Evolutionary conservation across 192 early-diverging fungal genomes (phyloP).

Genomic region (Coemansia sp.): DNA sequence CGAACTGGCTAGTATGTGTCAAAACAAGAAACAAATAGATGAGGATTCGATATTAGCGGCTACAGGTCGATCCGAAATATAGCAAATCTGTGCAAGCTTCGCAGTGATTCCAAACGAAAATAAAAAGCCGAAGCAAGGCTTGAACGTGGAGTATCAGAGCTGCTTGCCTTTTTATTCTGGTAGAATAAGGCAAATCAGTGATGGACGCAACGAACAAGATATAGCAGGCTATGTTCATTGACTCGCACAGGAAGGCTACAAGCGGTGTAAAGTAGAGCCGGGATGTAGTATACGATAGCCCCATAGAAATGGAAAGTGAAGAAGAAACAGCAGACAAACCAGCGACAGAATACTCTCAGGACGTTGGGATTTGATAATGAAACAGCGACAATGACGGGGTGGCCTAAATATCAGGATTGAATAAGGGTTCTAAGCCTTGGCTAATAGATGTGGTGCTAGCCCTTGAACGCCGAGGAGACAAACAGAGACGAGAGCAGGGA

Average conservation of each 20-base stretch:
- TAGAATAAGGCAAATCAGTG: too few species aligned
- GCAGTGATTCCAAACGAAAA: too few species aligned
- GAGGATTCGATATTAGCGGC: neutral
- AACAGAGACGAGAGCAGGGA: neutral
- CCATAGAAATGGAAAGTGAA: neutral
- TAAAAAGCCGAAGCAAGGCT: too few species aligned
- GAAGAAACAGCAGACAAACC: neutral
- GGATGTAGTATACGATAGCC: neutral
- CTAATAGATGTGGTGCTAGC: neutral
- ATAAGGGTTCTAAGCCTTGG: neutral
- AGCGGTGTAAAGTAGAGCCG: neutral
- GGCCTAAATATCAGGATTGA: neutral
- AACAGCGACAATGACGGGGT: neutral
- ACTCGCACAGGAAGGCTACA: neutral
- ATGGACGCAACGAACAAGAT: neutral
- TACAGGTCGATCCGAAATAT: neutral
- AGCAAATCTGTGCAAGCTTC: neutral
- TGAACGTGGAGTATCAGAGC: too few species aligned
- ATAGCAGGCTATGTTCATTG: neutral
- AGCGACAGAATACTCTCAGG: neutral
- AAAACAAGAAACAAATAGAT: neutral
- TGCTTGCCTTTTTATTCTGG: too few species aligned
- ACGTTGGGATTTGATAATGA: neutral
- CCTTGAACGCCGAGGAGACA: neutral
- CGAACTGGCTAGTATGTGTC: neutral